A percentile compares a stretch with the other conserved stretches of the same genome.
phyloP scores from a whole-genome alignment of 225 moss, liverwort and hornwort species.

The Sphagnum contortum region DNA sequence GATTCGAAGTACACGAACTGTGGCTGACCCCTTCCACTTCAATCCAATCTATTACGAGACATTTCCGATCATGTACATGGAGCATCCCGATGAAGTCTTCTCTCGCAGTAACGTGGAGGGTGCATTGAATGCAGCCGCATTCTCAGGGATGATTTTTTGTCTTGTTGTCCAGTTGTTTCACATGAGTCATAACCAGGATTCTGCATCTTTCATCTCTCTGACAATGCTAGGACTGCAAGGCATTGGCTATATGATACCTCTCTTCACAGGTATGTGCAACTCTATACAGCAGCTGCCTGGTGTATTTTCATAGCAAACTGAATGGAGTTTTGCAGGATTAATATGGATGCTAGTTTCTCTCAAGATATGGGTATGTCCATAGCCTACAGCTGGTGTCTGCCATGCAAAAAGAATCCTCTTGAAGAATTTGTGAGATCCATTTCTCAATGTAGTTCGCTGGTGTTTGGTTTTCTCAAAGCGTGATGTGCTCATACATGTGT shows the following conservation, averaged over 20 bases:
- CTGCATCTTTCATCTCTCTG: conserved; percentile 36
- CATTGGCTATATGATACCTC: conserved; percentile 31
- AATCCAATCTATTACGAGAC: conserved; percentile 17
- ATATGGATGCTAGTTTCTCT: no score
- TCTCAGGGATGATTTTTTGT: conserved; percentile 25
- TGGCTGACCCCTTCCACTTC: conserved; percentile 23
- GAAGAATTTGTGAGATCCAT: no score
- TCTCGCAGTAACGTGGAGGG: conserved; percentile 28
- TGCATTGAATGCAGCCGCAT: conserved; percentile 24
- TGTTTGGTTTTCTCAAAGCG: no score
- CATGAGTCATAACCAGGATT: conserved; percentile 18
- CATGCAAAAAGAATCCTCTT: no score
- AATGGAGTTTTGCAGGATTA: no score
- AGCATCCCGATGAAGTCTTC: conserved; percentile 16
- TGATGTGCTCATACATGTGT: no score
- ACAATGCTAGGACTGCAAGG: conserved; percentile 37
- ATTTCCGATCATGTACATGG: conserved; percentile 17
- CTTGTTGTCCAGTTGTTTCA: conserved; percentile 31
- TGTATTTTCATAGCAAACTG: not conserved
- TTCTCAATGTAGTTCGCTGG: no score
- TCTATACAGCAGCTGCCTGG: not conserved
- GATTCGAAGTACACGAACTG: conserved; percentile 26
- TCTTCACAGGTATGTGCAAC: conserved; percentile 19
- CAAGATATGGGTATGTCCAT: no score
- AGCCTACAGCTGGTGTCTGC: no score